Base-by-base conservation (phyloP, 257 asterid genomes). In the Lantana camara region DNA sequence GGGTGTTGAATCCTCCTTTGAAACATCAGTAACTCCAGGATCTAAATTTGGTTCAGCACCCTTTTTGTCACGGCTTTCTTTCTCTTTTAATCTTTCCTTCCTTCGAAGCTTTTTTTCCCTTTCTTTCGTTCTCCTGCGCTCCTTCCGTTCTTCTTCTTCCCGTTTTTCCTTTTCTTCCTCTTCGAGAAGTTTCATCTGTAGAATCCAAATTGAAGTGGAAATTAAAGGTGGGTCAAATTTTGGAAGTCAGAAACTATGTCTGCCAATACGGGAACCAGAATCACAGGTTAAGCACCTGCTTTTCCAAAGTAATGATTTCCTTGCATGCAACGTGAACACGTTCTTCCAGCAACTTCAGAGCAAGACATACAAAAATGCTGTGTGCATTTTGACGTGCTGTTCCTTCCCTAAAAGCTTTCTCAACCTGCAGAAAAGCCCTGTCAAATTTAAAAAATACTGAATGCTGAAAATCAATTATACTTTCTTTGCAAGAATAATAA, bases 321-420 rank as follows among this genome's bases (percentile, higher is more conserved):
- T 90, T 90, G 93, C 96, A 94, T 7, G 99, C 97, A 37, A 90
- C 95, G 32, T 83, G 96, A 7, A 90, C 79, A 29, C 96, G 95
- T 59, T 94, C 95, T 77, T 94, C 97, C 56, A 94, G 87, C 61
- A 94, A 79, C 77, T 88, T 88, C 61, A 90, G 61, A 69, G 95
- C 96, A 70, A 94, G 96, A 68, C 96, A 90, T 57, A 94, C 98
- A 71, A 94, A 90, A 67, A 88, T 88, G 85, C 95, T 88, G 73
- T 90, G 99, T 57, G 99, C 98, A 80, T 94, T 94, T 79, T 94
- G 97, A 40, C 99, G 90, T 2, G 98, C 97, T 15, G 99, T 94
- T 83, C 98, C 99, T 83, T 94, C 99, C 78, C 99, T 90, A 59
- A 88, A 94, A 55, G 99, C 99, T 72, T 94, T 94, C 76, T 90